A percentile compares a stretch with the other conserved stretches of the same genome.
Conservation (phyloP, 495 filamentous ascomycete species). For the Hypoxylon fuscum region DNA sequence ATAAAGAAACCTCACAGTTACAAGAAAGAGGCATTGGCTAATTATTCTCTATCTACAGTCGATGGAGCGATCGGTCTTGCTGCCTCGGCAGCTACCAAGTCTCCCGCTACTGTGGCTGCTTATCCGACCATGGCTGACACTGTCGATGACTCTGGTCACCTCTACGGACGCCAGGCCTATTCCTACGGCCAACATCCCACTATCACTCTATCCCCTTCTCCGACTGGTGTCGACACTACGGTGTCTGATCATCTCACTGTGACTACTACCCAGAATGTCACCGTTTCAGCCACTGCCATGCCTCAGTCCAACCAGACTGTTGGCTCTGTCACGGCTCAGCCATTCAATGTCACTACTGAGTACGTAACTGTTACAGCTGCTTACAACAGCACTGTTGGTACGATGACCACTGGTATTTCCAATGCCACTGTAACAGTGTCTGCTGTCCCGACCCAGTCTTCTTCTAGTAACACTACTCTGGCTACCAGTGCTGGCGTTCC, state of each 20-base stretch:
- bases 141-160: neutral
- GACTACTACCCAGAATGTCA: neutral
- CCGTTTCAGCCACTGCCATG: too few relatives aligned
- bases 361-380: slow-evolving; percentile 1
- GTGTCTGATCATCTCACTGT: slow-evolving; percentile 12
- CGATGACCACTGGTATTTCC: slow-evolving; percentile 10
- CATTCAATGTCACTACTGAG: too few relatives aligned
- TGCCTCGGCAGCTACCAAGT: too few relatives aligned
- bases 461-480: neutral
- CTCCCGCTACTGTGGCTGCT: too few relatives aligned
- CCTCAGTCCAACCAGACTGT: too few relatives aligned
- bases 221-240: neutral
- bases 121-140: too few relatives aligned
- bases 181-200: slow-evolving; percentile 22
- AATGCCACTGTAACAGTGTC: slow-evolving; percentile 13
- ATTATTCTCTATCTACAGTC: too few relatives aligned
- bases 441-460: slow-evolving; percentile 5
- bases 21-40: too few relatives aligned
- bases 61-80: too few relatives aligned
- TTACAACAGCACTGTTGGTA: slow-evolving; percentile 6
- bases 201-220: slow-evolving; percentile 8
- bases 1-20: too few relatives aligned
- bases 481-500: neutral
- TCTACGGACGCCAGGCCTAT: slow-evolving; percentile 9
- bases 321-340: too few relatives aligned